A percentile compares a stretch with the other conserved stretches of the same genome.
These are phyloP conservation scores for Suillus decipiens DNA, from an alignment of 768 basidiomycete genomes.

Conservation along the genomic window DNA sequence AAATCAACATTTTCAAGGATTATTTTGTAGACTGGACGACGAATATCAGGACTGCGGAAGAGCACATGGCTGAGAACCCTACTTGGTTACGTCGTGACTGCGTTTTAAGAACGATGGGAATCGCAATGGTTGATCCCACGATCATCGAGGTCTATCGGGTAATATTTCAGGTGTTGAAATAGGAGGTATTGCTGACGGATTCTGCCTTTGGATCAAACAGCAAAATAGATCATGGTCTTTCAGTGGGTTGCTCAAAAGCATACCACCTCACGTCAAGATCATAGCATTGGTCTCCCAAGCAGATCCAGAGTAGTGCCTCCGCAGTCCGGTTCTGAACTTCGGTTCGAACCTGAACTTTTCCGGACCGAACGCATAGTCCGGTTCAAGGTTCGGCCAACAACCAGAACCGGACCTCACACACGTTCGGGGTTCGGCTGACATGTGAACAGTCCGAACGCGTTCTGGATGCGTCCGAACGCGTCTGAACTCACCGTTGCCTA, in stretches of 20 bases:
- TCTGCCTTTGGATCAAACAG: neutral
- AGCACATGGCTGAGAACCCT: constrained; percentile 15
- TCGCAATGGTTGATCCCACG: constrained; percentile 10
- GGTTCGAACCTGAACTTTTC: too few relatives aligned
- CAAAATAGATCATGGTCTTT: constrained; percentile 23
- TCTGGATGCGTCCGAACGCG: too few relatives aligned
- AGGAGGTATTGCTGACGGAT: neutral
- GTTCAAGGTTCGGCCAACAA: too few relatives aligned
- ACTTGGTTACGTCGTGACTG: constrained; percentile 19
- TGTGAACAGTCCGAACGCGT: too few relatives aligned
- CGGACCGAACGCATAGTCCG: too few relatives aligned
- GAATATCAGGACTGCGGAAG: constrained; percentile 4
- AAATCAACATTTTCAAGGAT: neutral
- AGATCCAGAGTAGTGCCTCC: too few relatives aligned
- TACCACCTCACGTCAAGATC: constrained; percentile 16
- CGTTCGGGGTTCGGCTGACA: too few relatives aligned
- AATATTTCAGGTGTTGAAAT: neutral
- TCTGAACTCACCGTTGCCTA: too few relatives aligned
- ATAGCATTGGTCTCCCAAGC: constrained; percentile 14
- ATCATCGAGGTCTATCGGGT: neutral
- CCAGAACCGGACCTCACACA: too few relatives aligned
- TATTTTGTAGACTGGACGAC: neutral
- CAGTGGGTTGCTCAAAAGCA: constrained; percentile 6
- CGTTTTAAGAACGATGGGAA: constrained; percentile 14
- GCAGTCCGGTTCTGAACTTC: too few relatives aligned